Base-by-base conservation (phyloP, 345 rosid genomes). In the Cardamine resedifolia region DNA sequence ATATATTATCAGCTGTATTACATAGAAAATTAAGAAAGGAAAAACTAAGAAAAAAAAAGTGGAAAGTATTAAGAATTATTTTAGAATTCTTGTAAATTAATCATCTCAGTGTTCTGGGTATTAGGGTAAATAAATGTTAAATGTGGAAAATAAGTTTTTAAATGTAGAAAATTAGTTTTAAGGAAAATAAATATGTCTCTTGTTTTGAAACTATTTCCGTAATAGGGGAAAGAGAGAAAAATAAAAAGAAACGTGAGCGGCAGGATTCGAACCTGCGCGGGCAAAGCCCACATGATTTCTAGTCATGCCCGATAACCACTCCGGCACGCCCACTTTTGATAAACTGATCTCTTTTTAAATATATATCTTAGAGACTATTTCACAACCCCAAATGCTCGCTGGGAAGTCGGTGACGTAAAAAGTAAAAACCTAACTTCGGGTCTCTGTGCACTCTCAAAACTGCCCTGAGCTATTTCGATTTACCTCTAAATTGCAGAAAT, bases 241-340 rank as follows among this genome's bases (percentile, higher is more conserved):
- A n/a, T n/a, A n/a, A 9, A 24, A 18, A 34, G 6, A 7, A 41
- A 0, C 65, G 59, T 61, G 26, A 63, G 10, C 71, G 65, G 87
- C 91, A 83, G 87, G 85, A 88, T 85, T 85, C 91, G 85, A 87
- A 84, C 91, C 89, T 84, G 91, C 89, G 88, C 89, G 96, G 89
- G 87, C 86, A 77, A 21, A 86, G 92, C 90, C 91, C 95, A 90
- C 90, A 83, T 85, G 91, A 87, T 85, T 92, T 88, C 89, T 85
- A 91, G 88, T 86, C 88, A 85, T 85, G 96, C 89, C 88, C 86
- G 86, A 90, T 83, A 87, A 82, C 79, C 79, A 75, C 70, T 75
- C 70, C 74, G 70, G 74, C 74, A 68, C 70, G 79, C 23, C 63
- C 64, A 75, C 74, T 36, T 19, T 53, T 31, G 56, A 1, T 21